Base-by-base conservation (phyloP, 2,329 filamentous ascomycete genomes). In the Talaromyces sp. region DNA sequence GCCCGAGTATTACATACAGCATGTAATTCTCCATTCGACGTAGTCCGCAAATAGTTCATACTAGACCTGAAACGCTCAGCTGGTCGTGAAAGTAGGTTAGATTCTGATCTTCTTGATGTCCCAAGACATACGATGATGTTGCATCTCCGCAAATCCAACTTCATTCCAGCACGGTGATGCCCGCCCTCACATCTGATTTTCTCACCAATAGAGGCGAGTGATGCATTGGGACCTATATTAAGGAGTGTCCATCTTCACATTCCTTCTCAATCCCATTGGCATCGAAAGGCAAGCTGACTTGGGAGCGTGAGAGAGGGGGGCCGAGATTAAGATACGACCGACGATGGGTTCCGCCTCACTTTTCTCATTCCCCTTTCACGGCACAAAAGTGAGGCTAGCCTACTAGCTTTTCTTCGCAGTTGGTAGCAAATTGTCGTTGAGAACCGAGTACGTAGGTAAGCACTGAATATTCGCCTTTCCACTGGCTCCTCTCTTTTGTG, bases 381-480 rank as follows among this genome's bases (percentile, higher is more conserved):
- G 60, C 61, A 59, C 31, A 25, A 57, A 63, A 63, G 57, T 63
- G 62, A 63, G 62, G 62, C 62, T 63, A 60, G 52, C 31, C 56
- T 37, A 60, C 56, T 52, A 58, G 48, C 56, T 28, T 31, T 33
- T 56, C 31, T 28, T 31, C 54, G n/a, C 35, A 23, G 54, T n/a
- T 40, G 48, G 28, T 54, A 54, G 59, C 59, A 39, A 61, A 61
- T 54, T 55, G 50, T 18, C 39, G 21, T 48, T 37, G 31, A 44
- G 28, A 25, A 44, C 57, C 39, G 55, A 58, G n/a, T 58, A 50
- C 48, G 48, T 52, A 52, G 31, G 37, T 42, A 40, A 57, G 54
- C 37, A 42, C 23, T 57, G 35, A 37, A 18, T 57, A 42, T n/a
- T 57, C 33, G 50, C 31, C 28, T 21, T 37, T 14, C 37, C 50